Evolutionary conservation across 1,139 yeast species (phyloP).

Genomic region (Nadsonia commutata): DNA sequence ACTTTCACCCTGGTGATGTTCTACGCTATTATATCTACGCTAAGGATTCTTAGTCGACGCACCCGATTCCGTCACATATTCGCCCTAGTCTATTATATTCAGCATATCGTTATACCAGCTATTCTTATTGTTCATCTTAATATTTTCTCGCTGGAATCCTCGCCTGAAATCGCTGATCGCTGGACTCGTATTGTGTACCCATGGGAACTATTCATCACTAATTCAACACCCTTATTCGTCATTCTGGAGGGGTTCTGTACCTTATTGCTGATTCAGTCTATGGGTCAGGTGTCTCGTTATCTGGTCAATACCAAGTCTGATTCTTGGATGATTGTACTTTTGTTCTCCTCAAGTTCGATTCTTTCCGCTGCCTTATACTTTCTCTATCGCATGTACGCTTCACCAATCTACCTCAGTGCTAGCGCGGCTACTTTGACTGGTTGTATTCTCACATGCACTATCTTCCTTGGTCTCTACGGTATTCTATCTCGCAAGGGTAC

Average conservation of each 20-base stretch:
- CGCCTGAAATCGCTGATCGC: conserved; percentile 9
- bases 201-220: conserved; percentile 59
- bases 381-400: conserved; percentile 67
- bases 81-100: conserved; percentile 53
- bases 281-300: conserved; percentile 73
- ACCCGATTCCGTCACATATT: conserved; percentile 38
- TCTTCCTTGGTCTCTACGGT: conserved; percentile 68
- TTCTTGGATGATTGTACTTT: conserved; percentile 64
- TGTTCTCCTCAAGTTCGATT: conserved; percentile 60
- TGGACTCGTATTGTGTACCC: conserved; percentile 31
- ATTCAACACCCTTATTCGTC: conserved; percentile 81
- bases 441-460: conserved; percentile 61
- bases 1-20: conserved; percentile 59
- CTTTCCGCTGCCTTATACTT: conserved; percentile 67
- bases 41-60: conserved; percentile 40
- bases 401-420: conserved; percentile 49
- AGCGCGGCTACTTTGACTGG: conserved; percentile 76
- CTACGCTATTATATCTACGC: conserved; percentile 59
- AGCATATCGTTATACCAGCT: conserved; percentile 73
- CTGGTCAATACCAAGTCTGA: conserved; percentile 54
- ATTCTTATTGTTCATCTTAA: conserved; percentile 60
- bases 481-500: conserved; percentile 73
- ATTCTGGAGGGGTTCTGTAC: conserved; percentile 88
- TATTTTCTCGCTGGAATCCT: conserved; percentile 25
- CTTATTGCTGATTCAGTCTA: conserved; percentile 72